phyloP scores from a whole-genome alignment of 2,329 filamentous ascomycete genomes.

The Epicoccum sorghinum region DNA sequence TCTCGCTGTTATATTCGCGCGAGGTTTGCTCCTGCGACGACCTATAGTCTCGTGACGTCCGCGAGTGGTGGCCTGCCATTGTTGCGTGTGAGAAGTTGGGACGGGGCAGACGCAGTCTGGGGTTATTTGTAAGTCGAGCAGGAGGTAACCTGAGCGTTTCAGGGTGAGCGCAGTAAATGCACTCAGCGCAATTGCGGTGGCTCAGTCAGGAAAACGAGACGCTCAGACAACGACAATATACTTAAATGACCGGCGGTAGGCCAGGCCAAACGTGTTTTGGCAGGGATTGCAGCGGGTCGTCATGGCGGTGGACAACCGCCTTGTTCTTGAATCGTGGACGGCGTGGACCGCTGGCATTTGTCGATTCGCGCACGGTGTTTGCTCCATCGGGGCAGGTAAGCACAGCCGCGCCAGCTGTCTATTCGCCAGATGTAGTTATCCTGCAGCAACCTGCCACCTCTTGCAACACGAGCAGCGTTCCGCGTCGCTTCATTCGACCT shows the following conservation, averaged over 20 bases:
- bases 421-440: slow-evolving; percentile 9
- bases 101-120: neutral
- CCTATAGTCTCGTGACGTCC: slow-evolving; percentile 19
- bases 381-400: slow-evolving; percentile 3
- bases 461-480: slow-evolving; percentile 8
- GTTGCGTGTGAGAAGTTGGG: neutral
- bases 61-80: slow-evolving; percentile 27
- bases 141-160: slow-evolving; percentile 17
- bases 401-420: slow-evolving; percentile 12
- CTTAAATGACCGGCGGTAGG: slow-evolving; percentile 10
- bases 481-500: slow-evolving; percentile 4
- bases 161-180: slow-evolving; percentile 19
- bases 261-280: slow-evolving; percentile 8
- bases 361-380: slow-evolving; percentile 6
- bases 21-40: slow-evolving; percentile 23
- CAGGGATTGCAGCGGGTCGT: slow-evolving; percentile 19
- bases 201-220: slow-evolving; percentile 3
- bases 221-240: slow-evolving; percentile 6
- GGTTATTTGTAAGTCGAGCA: neutral
- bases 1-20: slow-evolving; percentile 33
- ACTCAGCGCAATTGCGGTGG: slow-evolving; percentile 15
- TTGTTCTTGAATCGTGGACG: slow-evolving; percentile 26
- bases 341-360: slow-evolving; percentile 13
- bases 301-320: slow-evolving; percentile 25
- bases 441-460: slow-evolving; percentile 9